Evolutionary conservation across 225 moss, liverwort and hornwort genomes (phyloP), one percentile per base, ranked within the genome.

Genomic region (Thuidium tamariscinum): DNA sequence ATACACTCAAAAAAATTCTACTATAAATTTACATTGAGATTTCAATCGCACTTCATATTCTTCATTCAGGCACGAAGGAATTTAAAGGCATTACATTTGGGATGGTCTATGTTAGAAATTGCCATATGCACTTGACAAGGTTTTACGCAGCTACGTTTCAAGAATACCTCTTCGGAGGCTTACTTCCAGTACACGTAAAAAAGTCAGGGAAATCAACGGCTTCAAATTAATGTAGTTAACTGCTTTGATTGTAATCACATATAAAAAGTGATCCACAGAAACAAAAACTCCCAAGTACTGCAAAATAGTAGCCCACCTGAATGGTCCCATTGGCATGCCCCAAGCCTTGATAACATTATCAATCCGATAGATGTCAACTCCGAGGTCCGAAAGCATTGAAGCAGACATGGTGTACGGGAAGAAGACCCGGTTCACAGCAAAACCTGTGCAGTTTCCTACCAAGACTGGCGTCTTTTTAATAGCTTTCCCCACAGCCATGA

Each of bases 301-400:
- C 77, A 74, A 55, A 74, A 69, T 55, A 70, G 54, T 57, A 69
- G 56, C 83, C 86, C 87, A 97, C 97, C 97, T 86, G 88, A 99
- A 99, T 74, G 99, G 99, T 72, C 99, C 99, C 97, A 99, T 97
- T 59, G 99, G 99, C 99, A 99, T 99, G 83, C 99, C 99, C 92
- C 94, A 99, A 44, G 93, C 89, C 91, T 99, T 99, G 89, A 99
- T 92, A 81, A 91, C 99, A 79, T 92, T 91, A 83, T 99, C 99
- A 14, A 99, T 93, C 60, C 95, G 97, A 88, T 95, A 97, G 41
- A 94, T 46, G 83, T 99, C 97, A 77, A 96, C 95, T 80, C 99
- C 99, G 54, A 97, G 91, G 84, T 99, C 99, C 77, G 91, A 82
- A 26, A 99, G 88, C 92, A 97, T 83, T 67, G 54, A 83, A 67